phyloP scores from a whole-genome alignment of 2,329 filamentous ascomycete genomes.

The Phoma sp. region DNA sequence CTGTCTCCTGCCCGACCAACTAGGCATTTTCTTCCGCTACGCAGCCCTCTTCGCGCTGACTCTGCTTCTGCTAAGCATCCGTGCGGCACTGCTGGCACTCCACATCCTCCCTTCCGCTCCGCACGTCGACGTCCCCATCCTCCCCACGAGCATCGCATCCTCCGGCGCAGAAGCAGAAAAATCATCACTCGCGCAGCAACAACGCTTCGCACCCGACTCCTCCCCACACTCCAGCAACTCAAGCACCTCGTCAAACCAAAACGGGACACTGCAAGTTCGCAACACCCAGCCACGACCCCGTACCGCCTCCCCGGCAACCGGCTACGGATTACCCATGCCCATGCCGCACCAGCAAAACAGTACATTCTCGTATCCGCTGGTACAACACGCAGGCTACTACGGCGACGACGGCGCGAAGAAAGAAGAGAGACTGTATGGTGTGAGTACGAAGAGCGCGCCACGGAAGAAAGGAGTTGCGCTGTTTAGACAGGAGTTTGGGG shows the following conservation, averaged over 20 bases:
- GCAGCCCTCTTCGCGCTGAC: constrained; percentile 66
- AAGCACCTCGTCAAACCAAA: constrained; percentile 29
- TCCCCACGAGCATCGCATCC: constrained; percentile 36
- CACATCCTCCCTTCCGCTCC: constrained; percentile 14
- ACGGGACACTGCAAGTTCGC: constrained; percentile 38
- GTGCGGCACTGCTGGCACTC: constrained; percentile 53
- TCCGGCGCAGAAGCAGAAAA: not conserved
- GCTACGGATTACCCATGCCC: constrained; percentile 37
- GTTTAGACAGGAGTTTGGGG: constrained; percentile 67
- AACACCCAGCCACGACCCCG: constrained; percentile 33
- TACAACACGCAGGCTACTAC: constrained; percentile 54
- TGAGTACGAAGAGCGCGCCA: constrained; percentile 38
- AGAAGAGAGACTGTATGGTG: constrained; percentile 31
- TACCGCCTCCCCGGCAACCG: constrained; percentile 43
- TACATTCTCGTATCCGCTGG: constrained; percentile 42
- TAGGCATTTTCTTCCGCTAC: constrained; percentile 84
- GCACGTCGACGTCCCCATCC: constrained; percentile 22
- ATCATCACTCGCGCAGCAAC: not conserved
- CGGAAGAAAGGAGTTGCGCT: constrained; percentile 52
- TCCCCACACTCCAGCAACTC: constrained; percentile 40
- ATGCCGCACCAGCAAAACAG: constrained; percentile 15
- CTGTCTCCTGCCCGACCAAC: constrained; percentile 88
- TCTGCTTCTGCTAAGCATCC: constrained; percentile 55
- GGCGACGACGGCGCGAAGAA: constrained; percentile 32
- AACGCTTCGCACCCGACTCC: not conserved